Base-by-base conservation (phyloP, 2,329 filamentous ascomycete species). In the Metarhizium humberi region DNA sequence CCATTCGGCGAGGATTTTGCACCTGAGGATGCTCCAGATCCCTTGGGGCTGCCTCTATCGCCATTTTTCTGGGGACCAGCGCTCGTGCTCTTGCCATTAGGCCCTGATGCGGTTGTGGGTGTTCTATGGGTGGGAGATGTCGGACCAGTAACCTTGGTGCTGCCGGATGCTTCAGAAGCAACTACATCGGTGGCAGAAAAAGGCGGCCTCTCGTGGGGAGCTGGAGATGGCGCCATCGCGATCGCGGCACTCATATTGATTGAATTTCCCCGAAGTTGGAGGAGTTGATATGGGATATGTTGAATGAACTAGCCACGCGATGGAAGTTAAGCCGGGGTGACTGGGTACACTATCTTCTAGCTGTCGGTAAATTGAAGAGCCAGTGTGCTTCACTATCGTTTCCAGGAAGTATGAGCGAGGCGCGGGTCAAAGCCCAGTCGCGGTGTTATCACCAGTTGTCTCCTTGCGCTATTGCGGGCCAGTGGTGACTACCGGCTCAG, bases 191-290 rank as follows among this genome's bases (percentile, higher is more conserved):
- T 79, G 60, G 77, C 75, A 65, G 77, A 71, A 62, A 79, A 81
- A n/a, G 77, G 75, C 57, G 80, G 73, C 68, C 82, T 76, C 69
- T 86, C 82, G 69, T 85, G 82, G 62, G 82, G 82, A 72, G 82
- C 82, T 66, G 82, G 83, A 68, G 83, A 85, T 61, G 82, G 82
- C 67, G 80, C 82, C 83, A 86, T 85, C 65, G 82, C 81, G 68
- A 86, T 79, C 71, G 81, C 82, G 69, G 83, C 77, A 75, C 82
- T 86, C 83, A 86, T 86, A 69, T 64, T 84, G 69, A 64, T 61
- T n/a, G 2, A n/a, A 20, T 29, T 13, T 29, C 3, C 30, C 25
- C 8, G 14, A 8, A 20, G 13, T 30, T 29, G 13, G 25, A 6
- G 25, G 13, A 8, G 6, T 3, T 30, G 25, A 14, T 30, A n/a